Evolutionary conservation across 75 land plant genomes (phyloP), one percentile per base, ranked within the genome.

Genomic region (Selaginella tamariscina): DNA sequence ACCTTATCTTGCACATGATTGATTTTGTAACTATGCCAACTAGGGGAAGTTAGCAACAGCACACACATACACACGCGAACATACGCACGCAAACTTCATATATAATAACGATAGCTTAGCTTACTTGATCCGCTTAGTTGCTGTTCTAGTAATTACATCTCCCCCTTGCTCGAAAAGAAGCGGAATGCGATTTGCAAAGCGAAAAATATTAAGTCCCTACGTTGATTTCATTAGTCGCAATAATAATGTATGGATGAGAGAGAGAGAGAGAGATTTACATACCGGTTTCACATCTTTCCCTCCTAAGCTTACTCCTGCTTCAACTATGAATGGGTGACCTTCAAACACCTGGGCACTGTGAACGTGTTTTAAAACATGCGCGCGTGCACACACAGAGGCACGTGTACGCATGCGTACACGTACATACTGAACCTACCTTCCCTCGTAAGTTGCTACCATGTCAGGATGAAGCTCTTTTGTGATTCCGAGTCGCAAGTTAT

Each of bases 111-210:
- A 68, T 22, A 54, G 32, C 29, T 30, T 39, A 55, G 67, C 69
- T 72, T 71, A 94, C 98, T 85, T 94, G 73, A 94, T 94, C 65
- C 96, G 85, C 72, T 87, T 94, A 70, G 75, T 62, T 64, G 98
- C 96, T 66, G 98, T 94, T 55, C 98, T 80, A 32, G 98, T 94
- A 23, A 90, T 83, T 56, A 94, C 98, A 83, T 94, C 98, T 64
- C 86, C 98, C 55, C 98, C 98, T 83, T 89, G 98, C 72, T 94
- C 98, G 83, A 94, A 94, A 2, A 94, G 83, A 68, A 94, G 94
- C 24, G 98, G 98, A 22, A 94, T 94, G 21, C 98, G 87, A 55
- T 94, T 94, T 65, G 98, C 98, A 77, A 94, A 94, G 15, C 98
- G 84, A 65, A 94, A 90, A 31, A 94, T 81, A 74, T 94, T 94